These are phyloP conservation scores for Aspergillus uvarum DNA, from an alignment of 2,329 filamentous ascomycete species.

Conservation along the genomic window DNA sequence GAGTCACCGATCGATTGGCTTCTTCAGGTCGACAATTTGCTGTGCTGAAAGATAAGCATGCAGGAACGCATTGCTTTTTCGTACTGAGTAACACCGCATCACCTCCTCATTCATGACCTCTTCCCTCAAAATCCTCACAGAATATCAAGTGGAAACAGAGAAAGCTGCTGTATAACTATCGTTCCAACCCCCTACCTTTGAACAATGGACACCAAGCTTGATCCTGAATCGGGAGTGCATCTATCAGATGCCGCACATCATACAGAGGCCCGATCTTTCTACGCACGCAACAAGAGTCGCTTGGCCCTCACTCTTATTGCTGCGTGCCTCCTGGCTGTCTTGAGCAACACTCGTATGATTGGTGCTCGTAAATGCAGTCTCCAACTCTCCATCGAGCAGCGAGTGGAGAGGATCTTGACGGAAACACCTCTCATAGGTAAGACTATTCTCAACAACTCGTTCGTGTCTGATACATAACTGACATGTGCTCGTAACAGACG, in stretches of 20 bases:
- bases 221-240: neutral
- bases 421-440: conserved; percentile 52
- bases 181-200: neutral
- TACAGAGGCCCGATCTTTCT: neutral
- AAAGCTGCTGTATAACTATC: neutral
- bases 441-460: neutral
- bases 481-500: conserved; percentile 56
- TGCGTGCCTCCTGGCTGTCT: conserved; percentile 8
- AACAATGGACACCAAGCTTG: neutral
- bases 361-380: conserved; percentile 4
- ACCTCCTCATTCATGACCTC: too few relatives aligned
- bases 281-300: conserved; percentile 1
- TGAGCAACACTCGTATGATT: conserved; percentile 6
- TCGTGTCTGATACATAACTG: neutral
- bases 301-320: conserved; percentile 7
- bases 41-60: too few relatives aligned
- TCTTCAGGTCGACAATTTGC: too few relatives aligned
- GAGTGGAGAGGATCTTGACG: conserved; percentile 47
- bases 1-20: too few relatives aligned
- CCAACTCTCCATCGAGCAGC: conserved; percentile 30
- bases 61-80: too few relatives aligned
- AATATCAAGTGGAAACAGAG: neutral
- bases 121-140: too few relatives aligned
- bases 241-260: neutral
- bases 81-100: too few relatives aligned